These are phyloP conservation scores for Arxiozyma telluris DNA, from an alignment of 1,139 yeast species.

Conservation along the genomic window DNA sequence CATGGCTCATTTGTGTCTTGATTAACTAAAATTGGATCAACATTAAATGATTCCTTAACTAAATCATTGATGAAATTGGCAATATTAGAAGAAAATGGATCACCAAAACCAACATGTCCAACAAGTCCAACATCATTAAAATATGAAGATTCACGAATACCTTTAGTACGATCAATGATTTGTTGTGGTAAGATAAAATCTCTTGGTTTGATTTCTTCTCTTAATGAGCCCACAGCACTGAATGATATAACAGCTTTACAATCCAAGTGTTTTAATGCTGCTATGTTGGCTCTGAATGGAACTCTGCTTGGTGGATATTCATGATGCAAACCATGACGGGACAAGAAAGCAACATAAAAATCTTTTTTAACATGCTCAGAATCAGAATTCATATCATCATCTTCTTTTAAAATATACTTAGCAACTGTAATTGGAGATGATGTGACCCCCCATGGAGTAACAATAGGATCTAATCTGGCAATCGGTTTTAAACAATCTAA, in stretches of 20 bases:
- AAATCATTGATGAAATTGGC: constrained; percentile 54
- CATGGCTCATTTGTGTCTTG: constrained; percentile 31
- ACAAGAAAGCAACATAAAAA: constrained; percentile 84
- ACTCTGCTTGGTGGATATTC: constrained; percentile 86
- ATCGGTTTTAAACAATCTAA: constrained; percentile 76
- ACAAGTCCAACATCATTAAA: constrained; percentile 82
- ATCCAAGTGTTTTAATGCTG: constrained; percentile 82
- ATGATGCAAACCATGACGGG: constrained; percentile 90
- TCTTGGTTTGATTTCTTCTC: constrained; percentile 79
- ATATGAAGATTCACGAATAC: constrained; percentile 82
- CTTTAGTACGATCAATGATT: constrained; percentile 93
- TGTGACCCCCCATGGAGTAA: constrained; percentile 97
- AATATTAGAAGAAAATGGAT: constrained; percentile 78
- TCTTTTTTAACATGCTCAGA: constrained; percentile 1
- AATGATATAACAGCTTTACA: constrained; percentile 86
- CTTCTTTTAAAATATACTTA: constrained; percentile 41
- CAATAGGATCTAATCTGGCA: constrained; percentile 64
- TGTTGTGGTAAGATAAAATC: constrained; percentile 95
- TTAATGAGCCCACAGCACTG: constrained; percentile 93
- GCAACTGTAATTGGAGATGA: constrained; percentile 90
- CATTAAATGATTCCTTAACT: constrained; percentile 33
- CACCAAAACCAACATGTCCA: constrained; percentile 96
- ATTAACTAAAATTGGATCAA: constrained; percentile 36
- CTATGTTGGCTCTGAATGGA: constrained; percentile 89
- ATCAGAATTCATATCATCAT: not conserved